Percentiles rank a stretch among this genome's conserved stretches.
These are phyloP conservation scores for Helicostylum pulchrum DNA, from an alignment of 192 early-diverging fungal species.

Conservation along the genomic window DNA sequence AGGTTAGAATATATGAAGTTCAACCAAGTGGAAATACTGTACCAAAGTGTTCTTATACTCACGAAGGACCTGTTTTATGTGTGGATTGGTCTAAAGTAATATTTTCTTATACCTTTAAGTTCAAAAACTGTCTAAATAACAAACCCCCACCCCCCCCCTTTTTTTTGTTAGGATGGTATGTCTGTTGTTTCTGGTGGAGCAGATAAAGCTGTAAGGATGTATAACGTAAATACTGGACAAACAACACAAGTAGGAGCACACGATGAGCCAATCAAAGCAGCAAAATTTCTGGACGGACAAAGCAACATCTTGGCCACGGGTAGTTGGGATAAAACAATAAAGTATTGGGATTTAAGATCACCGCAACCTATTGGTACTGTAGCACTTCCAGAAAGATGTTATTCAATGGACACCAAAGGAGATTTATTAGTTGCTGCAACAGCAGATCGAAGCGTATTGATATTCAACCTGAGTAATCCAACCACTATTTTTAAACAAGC, in stretches of 20 bases:
- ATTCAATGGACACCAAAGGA: constrained; percentile 81
- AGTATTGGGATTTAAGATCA: constrained; percentile 93
- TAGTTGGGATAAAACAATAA: constrained; percentile 94
- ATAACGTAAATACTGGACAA: constrained; percentile 81
- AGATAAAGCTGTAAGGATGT: constrained; percentile 82
- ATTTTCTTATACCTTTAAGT: not conserved
- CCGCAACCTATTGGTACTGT: constrained; percentile 71
- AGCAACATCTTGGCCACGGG: constrained; percentile 78
- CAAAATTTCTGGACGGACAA: constrained; percentile 68
- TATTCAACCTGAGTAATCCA: constrained; percentile 82
- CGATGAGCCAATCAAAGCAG: constrained; percentile 78
- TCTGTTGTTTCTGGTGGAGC: constrained; percentile 88
- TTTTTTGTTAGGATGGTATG: constrained; percentile 70
- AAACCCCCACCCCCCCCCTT: too few relatives aligned
- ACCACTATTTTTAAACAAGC: constrained; percentile 62
- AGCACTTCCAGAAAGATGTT: constrained; percentile 80
- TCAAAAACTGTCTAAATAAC: not conserved
- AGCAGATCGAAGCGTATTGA: constrained; percentile 78
- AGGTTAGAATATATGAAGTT: constrained; percentile 93
- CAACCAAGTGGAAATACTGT: constrained; percentile 68
- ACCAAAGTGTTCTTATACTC: constrained; percentile 76
- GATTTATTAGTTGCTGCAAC: constrained; percentile 88
- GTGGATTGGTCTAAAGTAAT: constrained; percentile 80
- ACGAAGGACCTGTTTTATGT: constrained; percentile 83
- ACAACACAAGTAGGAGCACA: constrained; percentile 81